A percentile compares a stretch with the other conserved stretches of the same genome.
These are phyloP conservation scores for Yarrowia sp. DNA, from an alignment of 805 yeast genomes.

Conservation along the genomic window DNA sequence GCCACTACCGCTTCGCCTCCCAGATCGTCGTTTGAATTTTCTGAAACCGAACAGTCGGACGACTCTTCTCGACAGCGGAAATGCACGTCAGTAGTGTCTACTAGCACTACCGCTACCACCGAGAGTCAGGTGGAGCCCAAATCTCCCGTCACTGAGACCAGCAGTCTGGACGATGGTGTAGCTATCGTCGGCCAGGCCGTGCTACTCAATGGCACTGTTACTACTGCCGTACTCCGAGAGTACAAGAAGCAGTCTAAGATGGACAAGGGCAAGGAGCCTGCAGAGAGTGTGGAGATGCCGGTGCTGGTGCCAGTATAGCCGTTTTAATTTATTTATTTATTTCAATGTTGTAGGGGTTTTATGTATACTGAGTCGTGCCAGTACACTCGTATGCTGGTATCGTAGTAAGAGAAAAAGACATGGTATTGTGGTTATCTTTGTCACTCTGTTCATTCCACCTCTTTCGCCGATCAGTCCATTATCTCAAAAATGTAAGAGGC, in stretches of 20 bases:
- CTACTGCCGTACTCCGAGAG: not conserved
- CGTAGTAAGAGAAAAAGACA: too few relatives aligned
- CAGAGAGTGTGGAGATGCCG: not conserved
- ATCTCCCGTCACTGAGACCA: not conserved
- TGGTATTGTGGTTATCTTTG: too few relatives aligned
- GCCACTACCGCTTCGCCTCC: not conserved
- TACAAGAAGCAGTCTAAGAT: not conserved
- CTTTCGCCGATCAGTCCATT: too few relatives aligned
- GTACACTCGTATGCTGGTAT: too few relatives aligned
- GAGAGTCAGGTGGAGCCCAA: slow-evolving; percentile 6
- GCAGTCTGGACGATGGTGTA: not conserved
- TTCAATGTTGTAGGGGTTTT: not conserved
- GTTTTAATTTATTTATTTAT: slow-evolving; percentile 4
- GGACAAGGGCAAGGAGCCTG: not conserved
- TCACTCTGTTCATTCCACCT: too few relatives aligned
- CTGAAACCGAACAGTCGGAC: not conserved
- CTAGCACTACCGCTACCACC: not conserved
- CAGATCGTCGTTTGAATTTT: not conserved
- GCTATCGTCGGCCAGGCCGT: slow-evolving; percentile 4
- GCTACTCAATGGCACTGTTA: not conserved
- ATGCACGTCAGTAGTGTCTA: not conserved
- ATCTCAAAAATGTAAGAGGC: too few relatives aligned
- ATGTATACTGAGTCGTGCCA: too few relatives aligned
- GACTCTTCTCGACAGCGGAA: not conserved
- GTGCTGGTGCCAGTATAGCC: not conserved